Percentiles rank a stretch among this genome's conserved stretches.
phyloP scores from a whole-genome alignment of 768 basidiomycete genomes.

The Sarcodon aspratus region DNA sequence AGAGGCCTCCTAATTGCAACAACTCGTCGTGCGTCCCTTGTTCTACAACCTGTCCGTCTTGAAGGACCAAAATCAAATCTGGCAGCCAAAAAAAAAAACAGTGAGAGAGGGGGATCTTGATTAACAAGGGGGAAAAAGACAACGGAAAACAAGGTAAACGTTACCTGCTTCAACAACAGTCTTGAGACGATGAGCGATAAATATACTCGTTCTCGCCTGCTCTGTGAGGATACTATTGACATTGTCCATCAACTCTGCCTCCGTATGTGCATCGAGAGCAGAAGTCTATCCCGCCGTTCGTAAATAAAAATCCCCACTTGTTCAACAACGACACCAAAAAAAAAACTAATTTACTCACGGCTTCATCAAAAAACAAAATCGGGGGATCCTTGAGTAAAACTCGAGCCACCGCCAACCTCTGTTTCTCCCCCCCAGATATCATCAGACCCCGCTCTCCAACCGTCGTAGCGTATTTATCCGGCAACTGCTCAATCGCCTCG shows the following conservation, averaged over 20 bases:
- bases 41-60: slow-evolving; percentile 84
- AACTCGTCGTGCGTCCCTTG: slow-evolving; percentile 90
- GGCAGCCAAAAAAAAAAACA: slow-evolving; percentile 1
- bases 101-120: background rate
- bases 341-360: slow-evolving; percentile 40
- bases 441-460: slow-evolving; percentile 96
- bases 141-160: slow-evolving; percentile 9
- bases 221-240: slow-evolving; percentile 72
- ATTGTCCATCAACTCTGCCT: slow-evolving; percentile 90
- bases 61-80: slow-evolving; percentile 92
- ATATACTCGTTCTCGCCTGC: slow-evolving; percentile 83
- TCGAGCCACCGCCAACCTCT: slow-evolving; percentile 88
- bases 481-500: slow-evolving; percentile 64
- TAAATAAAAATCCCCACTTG: background rate
- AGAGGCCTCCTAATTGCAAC: slow-evolving; percentile 57
- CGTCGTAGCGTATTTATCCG: slow-evolving; percentile 79
- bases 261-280: slow-evolving; percentile 90
- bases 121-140: background rate
- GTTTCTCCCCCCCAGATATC: slow-evolving; percentile 99
- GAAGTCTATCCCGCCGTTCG: slow-evolving; percentile 56
- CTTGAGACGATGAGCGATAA: slow-evolving; percentile 88
- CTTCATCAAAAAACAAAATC: slow-evolving; percentile 97
- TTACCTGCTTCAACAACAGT: slow-evolving; percentile 85
- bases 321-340: background rate
- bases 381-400: slow-evolving; percentile 90